Conservation (phyloP, 1,284 basidiomycete species). For the Rhodotorula mucilaginosa region DNA sequence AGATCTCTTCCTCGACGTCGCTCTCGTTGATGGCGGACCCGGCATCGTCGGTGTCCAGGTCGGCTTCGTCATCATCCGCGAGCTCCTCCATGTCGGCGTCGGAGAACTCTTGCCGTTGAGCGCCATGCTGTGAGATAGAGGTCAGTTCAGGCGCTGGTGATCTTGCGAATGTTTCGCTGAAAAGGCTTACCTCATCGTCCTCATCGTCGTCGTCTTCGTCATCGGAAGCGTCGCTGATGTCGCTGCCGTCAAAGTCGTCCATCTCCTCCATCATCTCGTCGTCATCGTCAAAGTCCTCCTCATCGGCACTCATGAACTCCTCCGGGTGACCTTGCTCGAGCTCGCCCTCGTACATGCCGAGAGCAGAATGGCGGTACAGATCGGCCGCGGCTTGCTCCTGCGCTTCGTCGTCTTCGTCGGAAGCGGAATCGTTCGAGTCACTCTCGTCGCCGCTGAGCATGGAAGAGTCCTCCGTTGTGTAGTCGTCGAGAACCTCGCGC, state of each 20-base stretch:
- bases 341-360: constrained; percentile 75
- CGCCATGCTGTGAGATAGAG: constrained; percentile 2
- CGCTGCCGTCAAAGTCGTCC: constrained; percentile 34
- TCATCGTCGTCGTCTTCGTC: constrained; percentile 33
- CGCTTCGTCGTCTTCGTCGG: constrained; percentile 58
- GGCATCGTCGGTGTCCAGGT: constrained; percentile 16
- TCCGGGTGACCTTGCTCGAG: constrained; percentile 45
- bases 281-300: constrained; percentile 49
- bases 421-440: constrained; percentile 55
- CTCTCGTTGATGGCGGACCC: constrained; percentile 15
- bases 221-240: constrained; percentile 43
- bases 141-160: too few relatives aligned
- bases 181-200: constrained; percentile 25
- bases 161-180: background rate
- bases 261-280: constrained; percentile 52
- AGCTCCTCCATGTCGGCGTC: constrained; percentile 55
- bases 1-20: constrained; percentile 29
- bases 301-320: constrained; percentile 42
- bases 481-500: constrained; percentile 31
- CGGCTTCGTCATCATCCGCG: constrained; percentile 18
- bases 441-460: constrained; percentile 24
- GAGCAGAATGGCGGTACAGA: constrained; percentile 90
- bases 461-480: constrained; percentile 41
- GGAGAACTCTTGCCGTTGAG: constrained; percentile 23
- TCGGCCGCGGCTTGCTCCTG: constrained; percentile 79